These are phyloP conservation scores for Zygotorulaspora chibaensis DNA, from an alignment of 805 yeast species.

Conservation along the genomic window DNA sequence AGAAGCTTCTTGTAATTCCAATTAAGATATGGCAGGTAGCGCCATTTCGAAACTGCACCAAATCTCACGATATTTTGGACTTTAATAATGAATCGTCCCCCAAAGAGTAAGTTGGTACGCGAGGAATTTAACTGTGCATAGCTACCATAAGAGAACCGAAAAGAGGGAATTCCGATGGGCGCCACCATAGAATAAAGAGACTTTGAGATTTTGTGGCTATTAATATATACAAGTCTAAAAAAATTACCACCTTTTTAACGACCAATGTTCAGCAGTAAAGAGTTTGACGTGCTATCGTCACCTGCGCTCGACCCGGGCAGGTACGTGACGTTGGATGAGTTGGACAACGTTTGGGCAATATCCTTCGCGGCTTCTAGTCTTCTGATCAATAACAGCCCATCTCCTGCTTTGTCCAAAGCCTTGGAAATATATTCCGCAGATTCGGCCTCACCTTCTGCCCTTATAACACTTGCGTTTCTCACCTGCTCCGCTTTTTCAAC, in stretches of 20 bases:
- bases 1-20: too few species aligned
- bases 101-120: too few species aligned
- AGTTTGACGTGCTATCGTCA: slow-evolving; percentile 41
- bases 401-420: slow-evolving; percentile 92
- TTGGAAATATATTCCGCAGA: slow-evolving; percentile 93
- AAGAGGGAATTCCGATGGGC: too few species aligned
- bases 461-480: slow-evolving; percentile 86
- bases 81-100: too few species aligned
- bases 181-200: too few species aligned
- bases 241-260: slow-evolving; percentile 40
- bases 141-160: too few species aligned
- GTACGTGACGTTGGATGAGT: slow-evolving; percentile 81
- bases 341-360: slow-evolving; percentile 82
- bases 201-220: too few species aligned
- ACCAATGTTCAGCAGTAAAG: slow-evolving; percentile 63
- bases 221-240: slow-evolving; percentile 3
- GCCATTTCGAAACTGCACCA: too few species aligned
- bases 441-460: slow-evolving; percentile 99
- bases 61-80: too few species aligned
- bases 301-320: slow-evolving; percentile 54
- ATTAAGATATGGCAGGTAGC: too few species aligned
- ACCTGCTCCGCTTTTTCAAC: slow-evolving; percentile 98
- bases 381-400: slow-evolving; percentile 88
- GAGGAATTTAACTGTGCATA: too few species aligned
- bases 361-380: slow-evolving; percentile 96